phyloP scores from a whole-genome alignment of 2,329 filamentous ascomycete species.

The Colletotrichum kahawae region DNA sequence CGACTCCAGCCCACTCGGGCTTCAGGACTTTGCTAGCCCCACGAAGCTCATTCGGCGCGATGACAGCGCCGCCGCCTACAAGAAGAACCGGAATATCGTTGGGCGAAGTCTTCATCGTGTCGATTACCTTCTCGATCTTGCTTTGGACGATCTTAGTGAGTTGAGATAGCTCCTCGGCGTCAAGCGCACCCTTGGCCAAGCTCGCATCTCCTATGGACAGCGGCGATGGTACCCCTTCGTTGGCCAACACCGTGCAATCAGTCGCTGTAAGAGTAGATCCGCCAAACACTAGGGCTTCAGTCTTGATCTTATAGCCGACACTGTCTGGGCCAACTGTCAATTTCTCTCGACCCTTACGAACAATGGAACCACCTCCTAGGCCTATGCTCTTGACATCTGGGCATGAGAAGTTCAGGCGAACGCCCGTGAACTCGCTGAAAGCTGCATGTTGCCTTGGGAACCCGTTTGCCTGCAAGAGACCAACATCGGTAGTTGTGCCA shows the following conservation, averaged over 20 bases:
- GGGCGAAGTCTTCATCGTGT: constrained; percentile 67
- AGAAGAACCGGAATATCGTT: constrained; percentile 64
- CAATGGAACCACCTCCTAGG: constrained; percentile 62
- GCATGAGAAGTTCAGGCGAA: constrained; percentile 64
- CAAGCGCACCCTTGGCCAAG: constrained; percentile 37
- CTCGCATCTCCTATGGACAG: constrained; percentile 46
- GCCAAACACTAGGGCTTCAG: constrained; percentile 61
- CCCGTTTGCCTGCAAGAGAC: constrained; percentile 63
- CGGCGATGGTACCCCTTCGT: constrained; percentile 3
- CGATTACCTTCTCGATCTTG: constrained; percentile 61
- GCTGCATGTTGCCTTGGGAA: constrained; percentile 68
- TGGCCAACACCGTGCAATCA: constrained; percentile 50
- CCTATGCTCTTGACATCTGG: constrained; percentile 66
- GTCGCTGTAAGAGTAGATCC: constrained; percentile 63
- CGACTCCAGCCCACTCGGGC: constrained; percentile 61
- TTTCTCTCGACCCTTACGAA: constrained; percentile 39
- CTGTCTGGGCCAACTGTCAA: constrained; percentile 64
- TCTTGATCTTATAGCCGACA: constrained; percentile 61
- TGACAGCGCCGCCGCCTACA: constrained; percentile 66
- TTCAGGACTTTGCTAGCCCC: constrained; percentile 63
- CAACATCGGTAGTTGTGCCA: constrained; percentile 70
- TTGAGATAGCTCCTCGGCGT: constrained; percentile 36
- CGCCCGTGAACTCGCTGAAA: constrained; percentile 65
- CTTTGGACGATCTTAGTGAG: constrained; percentile 47
- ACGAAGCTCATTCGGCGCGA: constrained; percentile 56